Percentiles rank a stretch among this genome's conserved stretches.
phyloP scores from a whole-genome alignment of 306 rosid genomes.

The Cucumis sativus region DNA sequence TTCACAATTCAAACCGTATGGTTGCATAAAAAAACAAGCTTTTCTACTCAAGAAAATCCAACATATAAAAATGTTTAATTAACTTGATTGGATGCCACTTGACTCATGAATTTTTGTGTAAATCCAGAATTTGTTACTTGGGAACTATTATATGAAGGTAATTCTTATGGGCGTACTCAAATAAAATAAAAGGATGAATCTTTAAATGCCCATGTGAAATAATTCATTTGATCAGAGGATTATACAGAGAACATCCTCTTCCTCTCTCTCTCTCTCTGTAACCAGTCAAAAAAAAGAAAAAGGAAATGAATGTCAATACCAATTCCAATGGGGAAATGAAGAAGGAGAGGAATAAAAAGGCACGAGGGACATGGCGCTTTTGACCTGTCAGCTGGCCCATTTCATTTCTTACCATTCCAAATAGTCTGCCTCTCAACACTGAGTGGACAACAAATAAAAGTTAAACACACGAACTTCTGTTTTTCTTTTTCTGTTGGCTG shows the following conservation, averaged over 20 bases:
- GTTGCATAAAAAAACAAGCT: not conserved
- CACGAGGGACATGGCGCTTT: constrained; percentile 25
- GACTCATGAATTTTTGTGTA: not conserved
- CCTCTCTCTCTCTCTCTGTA: not conserved
- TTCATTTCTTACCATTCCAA: constrained; percentile 2
- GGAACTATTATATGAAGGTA: not conserved
- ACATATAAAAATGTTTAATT: not conserved
- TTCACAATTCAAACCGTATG: not conserved
- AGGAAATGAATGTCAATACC: not conserved
- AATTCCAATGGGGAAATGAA: not conserved
- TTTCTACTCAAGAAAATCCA: not conserved
- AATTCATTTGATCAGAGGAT: not conserved
- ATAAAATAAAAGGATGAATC: not conserved
- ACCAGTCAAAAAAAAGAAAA: not conserved
- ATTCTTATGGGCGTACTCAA: not conserved
- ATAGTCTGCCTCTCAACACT: not conserved
- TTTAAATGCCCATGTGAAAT: not conserved
- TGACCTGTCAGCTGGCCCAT: constrained; percentile 34
- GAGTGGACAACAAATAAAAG: not conserved
- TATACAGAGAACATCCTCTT: not conserved
- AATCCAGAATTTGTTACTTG: not conserved
- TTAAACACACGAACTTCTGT: not conserved
- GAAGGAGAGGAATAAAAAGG: constrained; percentile 16
- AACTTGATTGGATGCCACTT: not conserved
- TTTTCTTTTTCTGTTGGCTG: not conserved